Evolutionary conservation across 129 eudicot species (phyloP), one percentile per base, ranked within the genome.

Genomic region (Mikania micrantha): DNA sequence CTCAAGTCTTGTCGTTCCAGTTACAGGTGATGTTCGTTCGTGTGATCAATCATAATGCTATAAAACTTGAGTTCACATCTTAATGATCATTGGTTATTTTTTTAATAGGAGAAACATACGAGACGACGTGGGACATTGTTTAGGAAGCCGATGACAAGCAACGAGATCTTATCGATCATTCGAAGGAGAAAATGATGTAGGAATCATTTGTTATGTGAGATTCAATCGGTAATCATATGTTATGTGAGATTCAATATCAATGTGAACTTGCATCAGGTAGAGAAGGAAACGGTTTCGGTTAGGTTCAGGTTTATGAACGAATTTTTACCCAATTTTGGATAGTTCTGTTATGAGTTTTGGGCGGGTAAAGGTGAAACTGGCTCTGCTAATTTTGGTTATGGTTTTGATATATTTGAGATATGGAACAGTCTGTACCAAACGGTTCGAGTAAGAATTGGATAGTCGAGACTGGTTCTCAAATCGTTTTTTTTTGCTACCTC

Each of bases 11-110:
- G 16, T 65, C 72, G 1, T 10, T 79, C 48, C 89, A 74, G 16
- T 85, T 88, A 73, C 87, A 83, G 87, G 96, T 85, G 35, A 76
- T 22, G 19, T 9, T 20, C 35, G 6, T 69, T 25, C 16, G 15
- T 25, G 28, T 36, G 9, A 45, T 66, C 13, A 12, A 0, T 9
- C 36, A 45, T 29, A 10, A 9, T 11, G 13, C 2, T 21, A 49
- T 11, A 52, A 31, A 13, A 9, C 29, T 41, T 56, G 60, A 36
- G 15, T 22, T 7, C 50, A 7, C 21, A 34, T 36, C 16, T 70
- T 58, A 7, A 8, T 22, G 4, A 39, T 2, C 5, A 12, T 35
- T 47, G 31, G 28, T 35, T 7, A 7, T 10, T 10, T 67, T 60
- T 22, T 45, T 72, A 8, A 15, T 57, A 64, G 78, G 78, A 73